Evolutionary conservation across 345 rosid species (phyloP), one percentile per base, ranked within the genome.

Genomic region (Linum trigynum): DNA sequence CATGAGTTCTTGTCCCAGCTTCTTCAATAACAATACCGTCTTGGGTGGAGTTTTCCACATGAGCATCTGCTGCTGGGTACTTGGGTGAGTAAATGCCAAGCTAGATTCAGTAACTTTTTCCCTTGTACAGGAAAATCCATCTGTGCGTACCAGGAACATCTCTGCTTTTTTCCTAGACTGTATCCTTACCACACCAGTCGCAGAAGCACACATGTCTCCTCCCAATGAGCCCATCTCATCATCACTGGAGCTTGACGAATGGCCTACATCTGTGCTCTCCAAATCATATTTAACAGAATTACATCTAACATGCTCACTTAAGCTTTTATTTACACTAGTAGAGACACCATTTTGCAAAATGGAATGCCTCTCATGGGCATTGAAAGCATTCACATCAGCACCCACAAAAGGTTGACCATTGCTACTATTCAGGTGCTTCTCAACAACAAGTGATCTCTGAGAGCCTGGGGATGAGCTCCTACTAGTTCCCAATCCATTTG

Each of bases 1-100:
- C 97, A 88, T 88, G 59, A 92, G 94, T 74, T 83, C 97, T 69
- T 76, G 77, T 41, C 98, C 98, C 43, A 89, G 90, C 80, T 92
- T 92, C 78, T 92, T 92, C 80, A 92, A 76, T 73, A 92, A 72
- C 55, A 92, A 76, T 15, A 83, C 97, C 43, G 98, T 92, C 78
- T 81, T 92, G 55, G 98, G 98, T 15, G 85, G 83, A 66, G 97
- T 70, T 79, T 92, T 92, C 98, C 98, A 92, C 85, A 92, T 85
- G 72, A 92, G 97, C 98, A 92, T 92, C 86, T 90, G 97, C 66
- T 92, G 98, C 79, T 90, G 98, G 48, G 98, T 92, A 74, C 98
- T 92, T 38, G 98, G 98, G 78, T 92, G 98, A 66, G 96, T 85
- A 80, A 92, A 92, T 55, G 98, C 97, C 85, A 90, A 77, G 56